Base-by-base conservation (phyloP, 2,329 filamentous ascomycete genomes). In the Aspergillus caelatus region DNA sequence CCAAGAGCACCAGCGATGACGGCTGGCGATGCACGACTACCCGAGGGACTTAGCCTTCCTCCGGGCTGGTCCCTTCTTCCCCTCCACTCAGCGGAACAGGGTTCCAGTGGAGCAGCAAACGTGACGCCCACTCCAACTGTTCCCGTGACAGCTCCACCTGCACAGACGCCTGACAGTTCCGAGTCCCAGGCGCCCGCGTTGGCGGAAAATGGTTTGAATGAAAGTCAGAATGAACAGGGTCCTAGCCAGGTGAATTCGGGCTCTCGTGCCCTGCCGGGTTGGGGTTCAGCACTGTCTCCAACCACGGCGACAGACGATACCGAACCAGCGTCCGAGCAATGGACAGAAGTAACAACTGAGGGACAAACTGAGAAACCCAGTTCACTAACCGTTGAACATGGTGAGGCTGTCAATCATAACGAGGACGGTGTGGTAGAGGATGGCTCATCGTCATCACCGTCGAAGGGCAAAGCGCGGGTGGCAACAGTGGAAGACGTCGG, bases 11-110 rank as follows among this genome's bases (percentile, higher is more conserved):
- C 71, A 58, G 68, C 72, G 11, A 70, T 84, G 56, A 67, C 65
- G 28, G 73, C 78, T 43, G 83, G 81, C 11, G 80, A 84, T 65
- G 71, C 79, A 56, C 74, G 79, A 58, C 72, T 87, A 41, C 85
- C 85, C 11, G 77, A 79, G 58, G 85, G 85, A 3, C 71, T 87
- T 57, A 79, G 72, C 9, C 71, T 87, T 30, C 85, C 85, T 8
- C 79, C 81, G 62, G 85, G 85, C 12, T 87, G 75, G 75, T 72
- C 70, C 45, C 69, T 77, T 8, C 63, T 73, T 52, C 75, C 74
- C 52, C 71, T 77, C 28, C 70, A 75, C 30, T 67, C 73, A 0
- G 32, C 65, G 19, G 68, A 61, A 4, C 64, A 60, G 34, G 60
- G 61, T 8, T 21, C 60, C 19, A 66, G 53, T 36, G 54, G 53